Evolutionary conservation across 2,329 filamentous ascomycete species (phyloP), one percentile per base, ranked within the genome.

Genomic region (Juglanconis juglandina): DNA sequence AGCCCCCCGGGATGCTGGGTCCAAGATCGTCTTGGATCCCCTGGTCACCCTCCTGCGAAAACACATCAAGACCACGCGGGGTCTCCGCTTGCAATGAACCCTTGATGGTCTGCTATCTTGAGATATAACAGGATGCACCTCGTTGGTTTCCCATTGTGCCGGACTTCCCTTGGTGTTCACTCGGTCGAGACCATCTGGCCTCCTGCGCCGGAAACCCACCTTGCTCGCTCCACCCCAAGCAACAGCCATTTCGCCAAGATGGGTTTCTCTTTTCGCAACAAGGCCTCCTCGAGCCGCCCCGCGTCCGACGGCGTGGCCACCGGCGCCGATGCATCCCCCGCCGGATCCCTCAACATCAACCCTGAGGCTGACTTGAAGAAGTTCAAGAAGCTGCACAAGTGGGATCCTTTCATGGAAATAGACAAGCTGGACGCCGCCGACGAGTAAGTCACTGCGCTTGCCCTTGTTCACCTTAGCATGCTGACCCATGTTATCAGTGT

Each of bases 391-490:
- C 76, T 80, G 62, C 82, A 85, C 66, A 75, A 78, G 54, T 83
- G 81, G 75, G 83, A 86, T 67, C 82, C 82, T 49, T 85, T 85
- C 62, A 67, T 87, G 59, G 80, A 81, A 2, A 70, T 80, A 44
- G 79, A 83, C 53, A 76, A 82, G 33, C 74, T 80, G 50, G 77
- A 83, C n/a, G 77, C 76, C 61, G 75, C 85, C 48, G 79, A 84
- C 47, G 73, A 77, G 58, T 60, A 5, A 37, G 78, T 76, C 24
- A 8, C 69, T 82, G 32, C 66, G 13, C n/a, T 2, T 37, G 30
- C 8, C 30, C 10, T 24, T 5, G 11, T 9, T 3, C 24, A 4
- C 4, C 9, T 6, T 42, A 4, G 3, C 46, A 44, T 46, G 34
- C 52, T 55, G 53, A 55, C n/a, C 3, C 32, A 14, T 53, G 6